These are phyloP conservation scores for Logfia minima DNA, from an alignment of 129 eudicot species.

Conservation along the genomic window DNA sequence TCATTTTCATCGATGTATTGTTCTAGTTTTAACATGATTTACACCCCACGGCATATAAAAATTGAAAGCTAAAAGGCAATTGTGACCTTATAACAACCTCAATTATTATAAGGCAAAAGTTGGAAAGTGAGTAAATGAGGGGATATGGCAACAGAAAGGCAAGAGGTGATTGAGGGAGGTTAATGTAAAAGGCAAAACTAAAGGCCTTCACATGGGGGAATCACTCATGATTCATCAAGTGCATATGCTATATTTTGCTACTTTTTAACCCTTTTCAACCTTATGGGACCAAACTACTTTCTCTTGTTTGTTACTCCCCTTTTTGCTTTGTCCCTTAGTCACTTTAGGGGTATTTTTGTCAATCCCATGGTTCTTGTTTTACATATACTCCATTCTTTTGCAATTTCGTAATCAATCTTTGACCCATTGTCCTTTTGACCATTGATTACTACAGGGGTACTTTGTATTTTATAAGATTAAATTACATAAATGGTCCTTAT, in stretches of 20 bases:
- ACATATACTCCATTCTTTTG: conserved; percentile 21
- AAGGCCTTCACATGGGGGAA: conserved; percentile 46
- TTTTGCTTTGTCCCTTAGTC: conserved; percentile 4
- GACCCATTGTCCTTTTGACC: conserved; percentile 17
- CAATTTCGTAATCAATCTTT: conserved; percentile 20
- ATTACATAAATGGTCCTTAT: too few species aligned
- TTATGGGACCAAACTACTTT: conserved; percentile 29
- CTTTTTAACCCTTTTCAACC: conserved; percentile 27
- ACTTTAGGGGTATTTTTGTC: conserved; percentile 18
- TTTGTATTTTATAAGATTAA: too few species aligned
- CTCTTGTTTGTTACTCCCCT: conserved; percentile 19
- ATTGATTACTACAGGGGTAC: too few species aligned
- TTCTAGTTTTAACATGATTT: background rate
- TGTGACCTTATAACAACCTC: conserved; percentile 37
- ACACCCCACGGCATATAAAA: background rate
- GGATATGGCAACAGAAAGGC: conserved; percentile 33
- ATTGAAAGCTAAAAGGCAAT: conserved; percentile 6
- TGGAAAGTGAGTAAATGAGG: conserved; percentile 29
- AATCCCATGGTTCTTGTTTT: conserved; percentile 6
- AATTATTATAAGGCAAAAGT: conserved; percentile 30
- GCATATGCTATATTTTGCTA: conserved; percentile 28
- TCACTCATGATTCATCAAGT: conserved; percentile 43
- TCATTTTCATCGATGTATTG: background rate
- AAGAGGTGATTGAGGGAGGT: conserved; percentile 39
- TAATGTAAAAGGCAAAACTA: conserved; percentile 32